Base-by-base conservation (phyloP, 2,329 filamentous ascomycete species). In the Neurospora sp. region DNA sequence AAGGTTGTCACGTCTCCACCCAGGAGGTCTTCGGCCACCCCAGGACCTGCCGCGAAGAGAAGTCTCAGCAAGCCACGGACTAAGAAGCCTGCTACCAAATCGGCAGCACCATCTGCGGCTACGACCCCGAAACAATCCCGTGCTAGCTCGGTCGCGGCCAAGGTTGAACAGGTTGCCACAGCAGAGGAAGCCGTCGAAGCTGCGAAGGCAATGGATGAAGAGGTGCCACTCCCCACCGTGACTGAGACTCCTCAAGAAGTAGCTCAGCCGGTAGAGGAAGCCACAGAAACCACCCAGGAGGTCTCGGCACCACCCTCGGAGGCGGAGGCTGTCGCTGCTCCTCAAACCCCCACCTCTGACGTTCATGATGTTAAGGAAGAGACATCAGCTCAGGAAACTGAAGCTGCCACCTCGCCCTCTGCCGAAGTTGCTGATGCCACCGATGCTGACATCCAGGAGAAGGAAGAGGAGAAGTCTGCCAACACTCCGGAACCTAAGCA, bases 1-100 rank as follows among this genome's bases (percentile, higher is more conserved):
- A 93, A 91, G 80, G 78, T 78, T 1, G 80, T 83, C 1, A 73
- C 80, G 0, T 86, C 85, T 0, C 85, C 86, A 2, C 85, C 86
- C 0, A 80, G 82, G 70, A 85, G 81, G 73, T 71, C 76, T 0
- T 69, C 76, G 1, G 69, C 70, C 5, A 70, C 72, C 58, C 79
- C 76, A 72, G 76, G 74, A 67, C 39, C 70, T 10, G 66, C 67
- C 4, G 17, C 67, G 3, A 62, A 62, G 52, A 62, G 52, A 33
- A 62, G 52, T 62, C 52, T 62, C 7, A 62, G 52, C 52, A 70
- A 70, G 66, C 66, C n/a, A 42, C 52, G 52, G 52, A 33, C 23
- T 1, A 70, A 52, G 67, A 73, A 71, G 66, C 67, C 9, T 4
- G 74, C 72, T 40, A 71, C 73, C 15, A 80, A 71, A 62, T 8